Percentiles rank a stretch among this genome's conserved stretches.
phyloP scores from a whole-genome alignment of 202 grass and related monocot genomes.

The Dendrocalamus latiflorus region DNA sequence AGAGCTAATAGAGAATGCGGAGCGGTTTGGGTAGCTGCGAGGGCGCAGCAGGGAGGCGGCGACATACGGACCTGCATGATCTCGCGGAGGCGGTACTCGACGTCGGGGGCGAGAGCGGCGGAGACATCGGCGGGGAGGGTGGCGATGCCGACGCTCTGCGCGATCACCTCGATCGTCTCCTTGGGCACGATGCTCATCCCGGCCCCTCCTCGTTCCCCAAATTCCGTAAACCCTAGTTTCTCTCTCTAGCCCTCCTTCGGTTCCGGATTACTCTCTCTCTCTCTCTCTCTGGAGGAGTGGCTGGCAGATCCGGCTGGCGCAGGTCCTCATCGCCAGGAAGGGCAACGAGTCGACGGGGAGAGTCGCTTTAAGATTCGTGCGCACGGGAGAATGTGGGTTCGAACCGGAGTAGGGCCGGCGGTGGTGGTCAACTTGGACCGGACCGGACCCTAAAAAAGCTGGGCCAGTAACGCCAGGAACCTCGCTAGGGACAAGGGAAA shows the following conservation, averaged over 20 bases:
- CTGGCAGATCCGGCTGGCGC: too few relatives aligned
- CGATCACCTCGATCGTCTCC: conserved; percentile 93
- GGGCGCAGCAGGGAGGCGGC: background rate
- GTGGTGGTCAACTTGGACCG: too few relatives aligned
- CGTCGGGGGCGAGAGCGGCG: conserved; percentile 69
- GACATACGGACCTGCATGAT: conserved; percentile 64
- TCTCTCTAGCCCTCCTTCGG: background rate
- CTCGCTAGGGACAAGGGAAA: too few relatives aligned
- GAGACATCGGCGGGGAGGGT: conserved; percentile 76
- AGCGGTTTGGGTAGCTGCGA: background rate
- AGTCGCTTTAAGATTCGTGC: background rate
- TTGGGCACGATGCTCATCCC: conserved; percentile 91
- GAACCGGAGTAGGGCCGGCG: background rate
- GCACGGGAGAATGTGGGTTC: background rate
- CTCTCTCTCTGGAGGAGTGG: background rate
- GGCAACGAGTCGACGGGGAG: background rate
- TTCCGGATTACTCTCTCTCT: too few relatives aligned
- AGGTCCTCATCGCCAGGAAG: background rate
- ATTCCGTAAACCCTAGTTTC: conserved; percentile 50
- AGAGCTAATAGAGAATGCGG: background rate
- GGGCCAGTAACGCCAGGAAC: too few relatives aligned
- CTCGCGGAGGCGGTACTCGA: conserved; percentile 98
- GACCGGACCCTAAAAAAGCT: too few relatives aligned
- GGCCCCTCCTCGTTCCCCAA: conserved; percentile 1
- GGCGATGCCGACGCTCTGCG: conserved; percentile 85